These are phyloP conservation scores for Cladosporium sp. DNA, from an alignment of 2,329 filamentous ascomycete genomes.

Conservation along the genomic window DNA sequence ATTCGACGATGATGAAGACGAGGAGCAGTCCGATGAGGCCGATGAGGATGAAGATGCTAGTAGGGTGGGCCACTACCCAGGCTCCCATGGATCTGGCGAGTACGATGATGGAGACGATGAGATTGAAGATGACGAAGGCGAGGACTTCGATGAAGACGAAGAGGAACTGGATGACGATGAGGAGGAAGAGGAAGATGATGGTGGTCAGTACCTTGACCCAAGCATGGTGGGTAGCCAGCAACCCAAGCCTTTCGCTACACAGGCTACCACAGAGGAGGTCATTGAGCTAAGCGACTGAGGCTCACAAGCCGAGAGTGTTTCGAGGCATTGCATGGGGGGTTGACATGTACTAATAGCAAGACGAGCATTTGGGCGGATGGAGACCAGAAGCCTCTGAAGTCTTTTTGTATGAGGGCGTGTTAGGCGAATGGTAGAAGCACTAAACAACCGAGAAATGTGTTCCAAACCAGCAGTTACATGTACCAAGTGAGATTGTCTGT, in stretches of 20 bases:
- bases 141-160: constrained; percentile 14
- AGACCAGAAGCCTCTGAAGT: no score
- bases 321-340: no score
- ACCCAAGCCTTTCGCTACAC: constrained; percentile 17
- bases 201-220: constrained; percentile 6
- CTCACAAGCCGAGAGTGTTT: no score
- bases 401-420: no score
- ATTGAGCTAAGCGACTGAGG: constrained; percentile 27
- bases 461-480: no score
- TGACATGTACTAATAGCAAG: no score
- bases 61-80: constrained; percentile 4
- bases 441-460: no score
- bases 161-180: constrained; percentile 17
- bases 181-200: constrained; percentile 17
- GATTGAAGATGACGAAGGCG: constrained; percentile 14
- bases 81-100: constrained; percentile 12
- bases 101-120: constrained; percentile 17
- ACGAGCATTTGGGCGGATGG: no score
- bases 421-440: no score
- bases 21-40: neutral
- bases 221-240: constrained; percentile 1
- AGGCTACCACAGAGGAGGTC: constrained; percentile 19
- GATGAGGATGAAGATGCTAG: neutral
- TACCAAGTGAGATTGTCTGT: no score
- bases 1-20: constrained; percentile 15